These are phyloP conservation scores for Claviceps purpurea DNA, from an alignment of 2,329 filamentous ascomycete genomes.

Conservation along the genomic window DNA sequence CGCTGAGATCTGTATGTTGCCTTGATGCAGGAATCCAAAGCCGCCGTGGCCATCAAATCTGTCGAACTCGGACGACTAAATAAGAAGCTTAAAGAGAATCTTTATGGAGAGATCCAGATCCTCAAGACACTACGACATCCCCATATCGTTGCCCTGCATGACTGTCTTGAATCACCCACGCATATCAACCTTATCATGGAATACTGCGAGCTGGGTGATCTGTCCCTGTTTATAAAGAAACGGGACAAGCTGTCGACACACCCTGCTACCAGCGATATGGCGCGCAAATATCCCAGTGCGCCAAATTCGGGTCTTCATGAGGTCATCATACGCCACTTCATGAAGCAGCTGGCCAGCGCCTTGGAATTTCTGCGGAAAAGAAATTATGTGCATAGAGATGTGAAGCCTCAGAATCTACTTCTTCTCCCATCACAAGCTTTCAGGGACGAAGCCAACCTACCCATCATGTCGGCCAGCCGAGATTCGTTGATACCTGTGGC, in stretches of 20 bases:
- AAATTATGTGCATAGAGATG: constrained; percentile 89
- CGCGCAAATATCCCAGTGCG: constrained; percentile 80
- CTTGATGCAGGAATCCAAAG: constrained; percentile 53
- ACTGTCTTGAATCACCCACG: constrained; percentile 74
- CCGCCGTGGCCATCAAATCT: constrained; percentile 89
- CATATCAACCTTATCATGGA: constrained; percentile 98
- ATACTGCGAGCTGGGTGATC: constrained; percentile 88
- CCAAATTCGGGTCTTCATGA: constrained; percentile 81
- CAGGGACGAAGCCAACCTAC: constrained; percentile 36
- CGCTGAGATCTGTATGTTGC: neutral
- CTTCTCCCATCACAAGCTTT: constrained; percentile 72
- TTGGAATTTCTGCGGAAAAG: constrained; percentile 73
- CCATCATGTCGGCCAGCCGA: constrained; percentile 63
- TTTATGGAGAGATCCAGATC: constrained; percentile 90
- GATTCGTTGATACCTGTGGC: constrained; percentile 69
- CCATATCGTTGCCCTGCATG: constrained; percentile 91
- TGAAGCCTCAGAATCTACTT: constrained; percentile 93
- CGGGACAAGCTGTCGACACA: constrained; percentile 68
- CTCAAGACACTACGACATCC: constrained; percentile 88
- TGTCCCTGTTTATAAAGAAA: constrained; percentile 94
- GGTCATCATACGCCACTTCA: constrained; percentile 89
- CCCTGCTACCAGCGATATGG: constrained; percentile 76
- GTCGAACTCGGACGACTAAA: constrained; percentile 84
- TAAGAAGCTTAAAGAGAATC: constrained; percentile 91
- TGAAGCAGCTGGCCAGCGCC: constrained; percentile 88